Base-by-base conservation (phyloP, 2,329 filamentous ascomycete genomes). In the Sporothrix inflata region DNA sequence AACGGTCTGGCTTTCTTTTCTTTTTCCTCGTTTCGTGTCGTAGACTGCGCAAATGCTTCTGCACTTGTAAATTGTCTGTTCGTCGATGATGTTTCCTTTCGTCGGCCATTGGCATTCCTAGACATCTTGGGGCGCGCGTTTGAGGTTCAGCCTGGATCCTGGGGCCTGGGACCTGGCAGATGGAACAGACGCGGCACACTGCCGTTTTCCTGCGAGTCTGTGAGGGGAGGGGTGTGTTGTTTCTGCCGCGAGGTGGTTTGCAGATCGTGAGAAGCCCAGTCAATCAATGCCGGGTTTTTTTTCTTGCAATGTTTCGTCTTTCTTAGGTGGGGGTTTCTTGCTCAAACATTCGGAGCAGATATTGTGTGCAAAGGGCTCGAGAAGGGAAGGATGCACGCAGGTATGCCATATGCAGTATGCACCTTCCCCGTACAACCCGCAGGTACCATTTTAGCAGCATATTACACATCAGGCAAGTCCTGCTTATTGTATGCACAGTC, bases 81-180 rank as follows among this genome's bases (percentile, higher is more conserved):
- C 38, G n/a, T 42, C 4, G 6, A 24, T 4, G 11, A 16, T 16
- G 60, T 27, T 65, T 45, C 12, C 38, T 71, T 4, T 34, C n/a
- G 14, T 24, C 14, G 21, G 51, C 40, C 24, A 30, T 14, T 27
- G 51, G n/a, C 9, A 11, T n/a, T 69, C 34, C 12, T 45, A 38
- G 30, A 30, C 30, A 47, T 27, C 45, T 53, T 30, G 24, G 21
- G 63, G 24, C 12, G 34, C 21, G 49, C 14, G 16, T 49, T 49
- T 66, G 24, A 42, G 47, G 9, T 47, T 24, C 27, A 14, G 67
- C 60, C 47, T 71, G 38, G 21, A 51, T 55, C 71, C 71, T 63
- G 71, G 65, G 40, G 51, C 47, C 27, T 67, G 71, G 71, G 42
- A 69, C 70, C 27, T 57, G 63, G 63, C 51, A 34, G 47, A 38